Evolutionary conservation across 2,329 filamentous ascomycete genomes (phyloP).

Genomic region (Aspergillus floridensis): DNA sequence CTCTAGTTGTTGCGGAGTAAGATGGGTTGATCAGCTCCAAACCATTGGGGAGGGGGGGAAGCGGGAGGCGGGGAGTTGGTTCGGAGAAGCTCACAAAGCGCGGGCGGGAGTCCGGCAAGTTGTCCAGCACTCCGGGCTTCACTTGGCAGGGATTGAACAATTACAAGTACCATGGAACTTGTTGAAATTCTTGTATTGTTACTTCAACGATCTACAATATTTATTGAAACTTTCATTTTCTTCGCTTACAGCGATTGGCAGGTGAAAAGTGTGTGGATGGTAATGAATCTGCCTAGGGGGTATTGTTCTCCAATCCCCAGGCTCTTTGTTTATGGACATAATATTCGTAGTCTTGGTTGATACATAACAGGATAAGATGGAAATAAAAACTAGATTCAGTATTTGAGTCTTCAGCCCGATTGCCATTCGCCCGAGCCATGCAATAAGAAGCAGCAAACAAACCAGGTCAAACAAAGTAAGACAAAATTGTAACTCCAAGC

Average conservation of each 20-base stretch:
- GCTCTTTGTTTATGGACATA: conserved; percentile 20
- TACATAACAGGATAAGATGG: conserved; percentile 18
- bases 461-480: neutral
- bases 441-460: conserved; percentile 18
- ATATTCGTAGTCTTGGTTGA: conserved; percentile 18
- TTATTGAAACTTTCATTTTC: neutral
- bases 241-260: neutral
- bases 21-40: neutral
- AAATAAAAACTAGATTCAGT: conserved; percentile 17
- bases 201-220: too few relatives aligned
- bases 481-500: conserved; percentile 1
- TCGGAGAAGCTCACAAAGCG: neutral
- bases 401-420: conserved; percentile 16
- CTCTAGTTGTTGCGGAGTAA: neutral
- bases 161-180: too few relatives aligned
- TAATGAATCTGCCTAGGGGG: neutral
- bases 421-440: conserved; percentile 36
- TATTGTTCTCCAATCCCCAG: neutral
- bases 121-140: neutral
- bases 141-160: too few relatives aligned
- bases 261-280: neutral
- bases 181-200: too few relatives aligned
- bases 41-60: neutral
- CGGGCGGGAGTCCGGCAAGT: neutral
- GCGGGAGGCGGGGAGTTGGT: neutral